phyloP scores from a whole-genome alignment of 169 alveolate species.

The Amoebophrya sp. region DNA sequence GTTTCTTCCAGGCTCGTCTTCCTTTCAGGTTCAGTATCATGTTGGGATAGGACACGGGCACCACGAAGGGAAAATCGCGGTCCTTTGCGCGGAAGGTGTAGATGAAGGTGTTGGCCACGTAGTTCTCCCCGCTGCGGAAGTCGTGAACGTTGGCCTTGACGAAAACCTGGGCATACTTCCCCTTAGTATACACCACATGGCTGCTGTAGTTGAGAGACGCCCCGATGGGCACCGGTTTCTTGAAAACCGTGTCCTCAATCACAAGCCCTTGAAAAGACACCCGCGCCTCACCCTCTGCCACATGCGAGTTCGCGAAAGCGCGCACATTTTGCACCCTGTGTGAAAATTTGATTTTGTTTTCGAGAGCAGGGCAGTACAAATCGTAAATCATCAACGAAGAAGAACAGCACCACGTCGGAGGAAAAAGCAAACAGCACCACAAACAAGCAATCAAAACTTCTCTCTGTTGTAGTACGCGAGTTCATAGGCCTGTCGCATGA shows the following conservation, averaged over 20 bases:
- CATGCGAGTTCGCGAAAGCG: too few relatives aligned
- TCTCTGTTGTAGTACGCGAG: background rate
- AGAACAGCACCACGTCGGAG: too few relatives aligned
- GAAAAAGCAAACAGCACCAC: too few relatives aligned
- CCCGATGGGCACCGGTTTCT: background rate
- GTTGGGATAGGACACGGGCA: background rate
- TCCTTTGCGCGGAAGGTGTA: background rate
- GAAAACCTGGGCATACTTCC: background rate
- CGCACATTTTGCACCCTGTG: too few relatives aligned
- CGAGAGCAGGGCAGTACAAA: too few relatives aligned
- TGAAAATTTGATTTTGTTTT: too few relatives aligned
- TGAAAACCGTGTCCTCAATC: slow-evolving; percentile 1
- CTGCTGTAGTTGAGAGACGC: background rate
- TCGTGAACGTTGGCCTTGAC: background rate
- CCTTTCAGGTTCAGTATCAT: slow-evolving; percentile 1
- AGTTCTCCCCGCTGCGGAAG: background rate
- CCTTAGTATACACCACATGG: background rate
- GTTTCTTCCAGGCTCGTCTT: background rate
- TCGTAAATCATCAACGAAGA: too few relatives aligned
- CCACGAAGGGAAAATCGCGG: background rate
- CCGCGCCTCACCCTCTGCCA: too few relatives aligned
- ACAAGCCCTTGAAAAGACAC: background rate
- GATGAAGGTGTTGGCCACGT: background rate
- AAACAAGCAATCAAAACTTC: too few relatives aligned
- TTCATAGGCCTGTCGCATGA: background rate